A percentile compares a stretch with the other conserved stretches of the same genome.
These are phyloP conservation scores for Sporothrix humicola DNA, from an alignment of 2,329 filamentous ascomycete genomes.

Conservation along the genomic window DNA sequence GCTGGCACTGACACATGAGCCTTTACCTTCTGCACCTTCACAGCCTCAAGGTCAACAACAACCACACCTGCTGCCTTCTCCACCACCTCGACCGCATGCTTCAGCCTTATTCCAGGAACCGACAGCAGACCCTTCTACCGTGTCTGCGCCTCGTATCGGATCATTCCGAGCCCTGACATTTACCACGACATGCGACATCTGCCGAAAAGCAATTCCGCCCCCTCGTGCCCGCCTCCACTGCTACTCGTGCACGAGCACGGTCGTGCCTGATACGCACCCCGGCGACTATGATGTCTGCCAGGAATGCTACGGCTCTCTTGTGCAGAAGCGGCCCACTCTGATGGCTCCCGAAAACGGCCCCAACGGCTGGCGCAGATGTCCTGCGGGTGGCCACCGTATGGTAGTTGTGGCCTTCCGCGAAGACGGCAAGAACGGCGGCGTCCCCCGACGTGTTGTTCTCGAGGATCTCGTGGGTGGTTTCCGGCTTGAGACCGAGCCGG, in stretches of 20 bases:
- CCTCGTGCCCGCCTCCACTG: slow-evolving; percentile 79
- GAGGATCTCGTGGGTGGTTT: slow-evolving; percentile 79
- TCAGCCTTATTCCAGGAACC: slow-evolving; percentile 48
- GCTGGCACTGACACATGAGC: slow-evolving; percentile 72
- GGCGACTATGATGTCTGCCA: slow-evolving; percentile 90
- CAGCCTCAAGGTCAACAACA: slow-evolving; percentile 38
- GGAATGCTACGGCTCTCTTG: slow-evolving; percentile 71
- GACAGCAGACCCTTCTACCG: slow-evolving; percentile 55
- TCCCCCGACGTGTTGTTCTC: slow-evolving; percentile 70
- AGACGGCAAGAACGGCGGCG: slow-evolving; percentile 55
- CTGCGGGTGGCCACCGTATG: slow-evolving; percentile 78
- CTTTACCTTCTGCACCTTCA: slow-evolving; percentile 36
- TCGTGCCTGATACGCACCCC: slow-evolving; percentile 51
- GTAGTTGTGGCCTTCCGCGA: slow-evolving; percentile 77
- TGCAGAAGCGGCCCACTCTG: slow-evolving; percentile 45
- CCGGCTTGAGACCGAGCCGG: slow-evolving; percentile 66
- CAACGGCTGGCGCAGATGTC: slow-evolving; percentile 82
- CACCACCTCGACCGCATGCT: slow-evolving; percentile 43
- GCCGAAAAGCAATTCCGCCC: slow-evolving; percentile 72
- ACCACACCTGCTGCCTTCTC: slow-evolving; percentile 37
- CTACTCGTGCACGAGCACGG: slow-evolving; percentile 67
- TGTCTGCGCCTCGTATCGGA: slow-evolving; percentile 54
- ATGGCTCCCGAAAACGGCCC: slow-evolving; percentile 78
- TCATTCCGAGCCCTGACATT: slow-evolving; percentile 73
- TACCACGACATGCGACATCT: slow-evolving; percentile 78